Conservation (phyloP, 2,329 filamentous ascomycete genomes). For the Tricladium varicosporioides region DNA sequence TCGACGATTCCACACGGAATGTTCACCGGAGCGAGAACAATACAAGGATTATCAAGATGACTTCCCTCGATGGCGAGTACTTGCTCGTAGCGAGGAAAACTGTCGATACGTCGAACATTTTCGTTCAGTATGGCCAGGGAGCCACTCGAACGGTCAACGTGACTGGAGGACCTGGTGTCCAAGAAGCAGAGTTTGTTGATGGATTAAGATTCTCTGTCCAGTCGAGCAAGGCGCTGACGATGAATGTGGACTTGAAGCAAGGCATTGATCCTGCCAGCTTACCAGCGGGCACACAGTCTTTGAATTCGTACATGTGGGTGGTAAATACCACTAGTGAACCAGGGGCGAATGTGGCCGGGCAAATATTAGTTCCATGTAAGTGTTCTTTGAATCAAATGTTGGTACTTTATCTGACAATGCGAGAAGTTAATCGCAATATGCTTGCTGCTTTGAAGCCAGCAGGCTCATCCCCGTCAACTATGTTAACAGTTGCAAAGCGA, state of each 20-base stretch:
- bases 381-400: not conserved
- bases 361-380: conserved; percentile 21
- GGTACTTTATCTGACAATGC: not conserved
- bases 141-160: conserved; percentile 33
- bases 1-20: conserved; percentile 31
- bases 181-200: conserved; percentile 33
- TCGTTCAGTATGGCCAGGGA: conserved; percentile 36
- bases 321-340: conserved; percentile 18
- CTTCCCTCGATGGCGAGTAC: conserved; percentile 34
- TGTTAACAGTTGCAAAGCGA: conserved; percentile 20
- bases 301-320: conserved; percentile 22
- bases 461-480: conserved; percentile 17
- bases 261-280: conserved; percentile 18
- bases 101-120: conserved; percentile 31
- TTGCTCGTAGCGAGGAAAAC: conserved; percentile 32
- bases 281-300: conserved; percentile 13
- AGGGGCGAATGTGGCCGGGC: conserved; percentile 7
- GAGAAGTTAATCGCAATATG: conserved; percentile 22
- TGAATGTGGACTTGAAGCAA: conserved; percentile 18
- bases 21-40: conserved; percentile 34
- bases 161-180: conserved; percentile 25
- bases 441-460: conserved; percentile 14
- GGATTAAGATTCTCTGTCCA: conserved; percentile 27
- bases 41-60: conserved; percentile 35
- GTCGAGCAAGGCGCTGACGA: conserved; percentile 10